Evolutionary conservation across 129 eudicot genomes (phyloP).

Genomic region (Glebionis coronaria): DNA sequence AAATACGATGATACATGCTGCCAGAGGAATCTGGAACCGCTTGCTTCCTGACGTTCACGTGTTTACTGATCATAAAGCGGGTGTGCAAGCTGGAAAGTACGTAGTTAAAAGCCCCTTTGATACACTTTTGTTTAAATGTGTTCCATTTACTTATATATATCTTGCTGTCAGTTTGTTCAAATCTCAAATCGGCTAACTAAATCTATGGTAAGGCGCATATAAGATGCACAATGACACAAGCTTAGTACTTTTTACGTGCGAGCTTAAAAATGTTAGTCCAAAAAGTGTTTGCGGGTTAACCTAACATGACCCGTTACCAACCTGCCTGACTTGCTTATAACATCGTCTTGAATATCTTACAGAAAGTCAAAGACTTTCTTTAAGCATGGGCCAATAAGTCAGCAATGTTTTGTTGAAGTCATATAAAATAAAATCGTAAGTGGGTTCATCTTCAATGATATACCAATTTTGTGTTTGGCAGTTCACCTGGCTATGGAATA

Average conservation of each 20-base stretch:
- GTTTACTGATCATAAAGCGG: constrained; percentile 86
- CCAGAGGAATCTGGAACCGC: constrained; percentile 85
- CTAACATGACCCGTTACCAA: neutral
- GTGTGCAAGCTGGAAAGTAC: constrained; percentile 87
- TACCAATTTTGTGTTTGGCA: constrained; percentile 21
- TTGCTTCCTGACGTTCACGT: constrained; percentile 90
- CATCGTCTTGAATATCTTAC: neutral
- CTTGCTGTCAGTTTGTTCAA: neutral
- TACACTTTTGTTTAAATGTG: neutral
- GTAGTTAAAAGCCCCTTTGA: constrained; percentile 18
- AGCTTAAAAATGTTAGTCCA: neutral
- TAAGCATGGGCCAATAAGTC: neutral
- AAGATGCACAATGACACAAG: neutral
- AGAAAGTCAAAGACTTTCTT: neutral
- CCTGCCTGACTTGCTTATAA: neutral
- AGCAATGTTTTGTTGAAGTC: neutral
- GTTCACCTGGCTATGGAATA: constrained; percentile 97
- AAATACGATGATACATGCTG: constrained; percentile 81
- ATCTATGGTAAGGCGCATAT: neutral
- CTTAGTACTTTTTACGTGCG: too few relatives aligned
- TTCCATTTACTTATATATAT: neutral
- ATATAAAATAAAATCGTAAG: neutral
- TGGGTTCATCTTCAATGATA: neutral
- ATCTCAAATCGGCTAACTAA: neutral
- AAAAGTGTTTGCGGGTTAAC: neutral